Evolutionary conservation across 208 protist genomes (phyloP).

Genomic region (Porcisia hertigi): DNA sequence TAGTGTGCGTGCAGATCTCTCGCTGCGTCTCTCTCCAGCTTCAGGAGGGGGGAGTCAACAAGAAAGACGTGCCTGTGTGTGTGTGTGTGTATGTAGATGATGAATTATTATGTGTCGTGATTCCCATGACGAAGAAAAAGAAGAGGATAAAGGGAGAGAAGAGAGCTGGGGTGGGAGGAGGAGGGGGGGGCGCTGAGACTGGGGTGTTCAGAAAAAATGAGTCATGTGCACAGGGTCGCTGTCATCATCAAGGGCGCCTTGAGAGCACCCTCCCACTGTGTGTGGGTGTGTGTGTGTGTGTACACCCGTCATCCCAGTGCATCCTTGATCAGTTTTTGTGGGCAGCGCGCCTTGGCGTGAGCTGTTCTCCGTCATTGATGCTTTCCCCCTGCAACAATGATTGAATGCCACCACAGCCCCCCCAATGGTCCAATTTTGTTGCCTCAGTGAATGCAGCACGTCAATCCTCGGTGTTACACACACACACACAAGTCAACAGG

Average conservation of each 20-base stretch:
- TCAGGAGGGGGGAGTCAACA: neutral
- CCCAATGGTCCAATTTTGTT: too few species aligned
- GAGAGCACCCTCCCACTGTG: neutral
- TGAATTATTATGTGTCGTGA: too few species aligned
- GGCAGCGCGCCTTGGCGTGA: too few species aligned
- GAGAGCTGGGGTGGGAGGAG: neutral
- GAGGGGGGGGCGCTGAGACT: neutral
- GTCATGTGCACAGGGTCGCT: neutral
- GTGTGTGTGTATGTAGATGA: neutral
- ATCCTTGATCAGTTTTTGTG: neutral
- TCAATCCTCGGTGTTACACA: neutral
- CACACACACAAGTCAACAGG: neutral
- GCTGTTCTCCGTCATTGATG: too few species aligned
- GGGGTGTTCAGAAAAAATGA: neutral
- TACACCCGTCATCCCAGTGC: neutral
- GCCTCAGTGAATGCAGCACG: too few species aligned
- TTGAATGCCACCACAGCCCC: too few species aligned
- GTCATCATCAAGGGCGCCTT: neutral
- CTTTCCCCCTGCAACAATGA: too few species aligned
- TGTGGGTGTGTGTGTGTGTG: conserved; percentile 3
- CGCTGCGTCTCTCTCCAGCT: neutral
- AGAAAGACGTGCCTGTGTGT: neutral
- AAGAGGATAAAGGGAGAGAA: too few species aligned
- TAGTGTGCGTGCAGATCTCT: neutral
- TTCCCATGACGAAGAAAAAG: neutral